Base-by-base conservation (phyloP, 2,329 filamentous ascomycete genomes). In the Trichoderma polysporum region DNA sequence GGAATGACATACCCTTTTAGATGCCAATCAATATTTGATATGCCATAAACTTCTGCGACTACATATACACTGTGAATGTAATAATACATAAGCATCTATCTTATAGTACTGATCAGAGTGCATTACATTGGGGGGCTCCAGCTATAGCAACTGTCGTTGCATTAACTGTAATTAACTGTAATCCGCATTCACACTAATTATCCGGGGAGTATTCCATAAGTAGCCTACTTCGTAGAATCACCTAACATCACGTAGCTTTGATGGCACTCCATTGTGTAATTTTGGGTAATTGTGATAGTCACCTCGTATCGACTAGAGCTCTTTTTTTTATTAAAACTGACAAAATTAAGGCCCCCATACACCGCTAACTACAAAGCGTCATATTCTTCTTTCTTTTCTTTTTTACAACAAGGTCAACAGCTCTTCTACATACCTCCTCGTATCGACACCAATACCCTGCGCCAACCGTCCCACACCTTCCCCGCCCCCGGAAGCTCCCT, bases 391-490 rank as follows among this genome's bases (percentile, higher is more conserved):
- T 58, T n/a, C 13, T 50, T 19, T 41, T 35, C n/a, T 35, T 35
- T 15, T 19, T 70, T 68, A 79, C 35, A 80, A 68, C 73, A 93
- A 76, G 73, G 84, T 91, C 76, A 93, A 79, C 66, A 94, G 75
- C 1, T 88, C 88, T 76, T 93, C 91, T 4, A 93, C 87, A 76
- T 93, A 93, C 74, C 85, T 86, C 76, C 88, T 85, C 33, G 91
- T 92, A 80, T 94, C 91, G 37, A 93, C 84, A 0, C 91, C 91
- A 69, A 94, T 92, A 0, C 91, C 91, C 73, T 91, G 88, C 0
- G 86, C 88, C 70, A 93, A 76, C 65, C 85, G 84, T 22, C 83
- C 85, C 1, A 88, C 85, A 3, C 86, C 86, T 27, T 85, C 85
- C 52, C 83, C 72, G 82, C 86, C 80, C 66, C 83, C 73, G 54